phyloP scores from a whole-genome alignment of 768 basidiomycete genomes.

The Agrocybe praecox region DNA sequence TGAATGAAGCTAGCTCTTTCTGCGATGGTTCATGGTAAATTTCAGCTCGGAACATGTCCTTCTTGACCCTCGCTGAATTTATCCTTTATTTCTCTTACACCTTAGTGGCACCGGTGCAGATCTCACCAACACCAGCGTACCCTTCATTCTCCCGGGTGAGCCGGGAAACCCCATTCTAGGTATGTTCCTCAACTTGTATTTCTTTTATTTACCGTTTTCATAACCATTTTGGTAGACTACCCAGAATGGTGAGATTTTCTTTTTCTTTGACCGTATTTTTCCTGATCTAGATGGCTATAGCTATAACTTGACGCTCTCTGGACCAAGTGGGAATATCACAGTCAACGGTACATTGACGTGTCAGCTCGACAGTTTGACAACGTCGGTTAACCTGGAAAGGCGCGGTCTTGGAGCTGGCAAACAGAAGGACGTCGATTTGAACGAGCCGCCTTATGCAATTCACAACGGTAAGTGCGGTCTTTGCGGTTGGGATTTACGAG shows the following conservation, averaged over 20 bases:
- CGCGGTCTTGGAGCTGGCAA: constrained; percentile 55
- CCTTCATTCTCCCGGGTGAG: constrained; percentile 60
- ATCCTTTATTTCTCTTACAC: background rate
- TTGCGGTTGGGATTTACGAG: background rate
- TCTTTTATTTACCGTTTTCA: constrained; percentile 5
- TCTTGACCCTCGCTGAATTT: background rate
- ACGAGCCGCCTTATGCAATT: constrained; percentile 66
- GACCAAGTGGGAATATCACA: constrained; percentile 75
- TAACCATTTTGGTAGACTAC: constrained; percentile 38
- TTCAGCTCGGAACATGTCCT: background rate
- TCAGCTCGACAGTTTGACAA: constrained; percentile 17
- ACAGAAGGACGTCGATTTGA: constrained; percentile 50
- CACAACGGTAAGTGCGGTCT: constrained; percentile 57
- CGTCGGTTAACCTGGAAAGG: constrained; percentile 27
- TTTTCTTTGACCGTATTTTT: constrained; percentile 10
- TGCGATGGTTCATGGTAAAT: constrained; percentile 37
- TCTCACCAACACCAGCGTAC: constrained; percentile 52
- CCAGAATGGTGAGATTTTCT: constrained; percentile 62
- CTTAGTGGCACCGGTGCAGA: constrained; percentile 59
- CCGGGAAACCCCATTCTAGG: constrained; percentile 51
- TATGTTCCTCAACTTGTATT: constrained; percentile 14
- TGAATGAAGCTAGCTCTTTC: constrained; percentile 37
- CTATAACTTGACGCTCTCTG: constrained; percentile 62
- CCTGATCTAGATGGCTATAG: constrained; percentile 32
- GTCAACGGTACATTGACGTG: constrained; percentile 67